A percentile compares a stretch with the other conserved stretches of the same genome.
These are phyloP conservation scores for Blechomonas ayalai DNA, from an alignment of 208 protist species.

Conservation along the genomic window DNA sequence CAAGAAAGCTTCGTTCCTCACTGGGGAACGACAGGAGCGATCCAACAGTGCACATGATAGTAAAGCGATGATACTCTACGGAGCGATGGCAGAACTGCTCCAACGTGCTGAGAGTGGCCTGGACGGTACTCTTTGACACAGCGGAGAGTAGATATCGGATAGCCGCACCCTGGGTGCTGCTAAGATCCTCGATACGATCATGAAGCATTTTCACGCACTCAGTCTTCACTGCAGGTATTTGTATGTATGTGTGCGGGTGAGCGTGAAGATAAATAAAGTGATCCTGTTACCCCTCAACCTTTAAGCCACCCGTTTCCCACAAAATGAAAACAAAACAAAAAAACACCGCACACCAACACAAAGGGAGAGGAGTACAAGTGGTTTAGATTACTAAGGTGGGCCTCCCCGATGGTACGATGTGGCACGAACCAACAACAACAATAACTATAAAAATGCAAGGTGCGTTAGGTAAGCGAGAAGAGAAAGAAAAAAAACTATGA, in stretches of 20 bases:
- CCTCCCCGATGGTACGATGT: no score
- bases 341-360: conserved; percentile 1
- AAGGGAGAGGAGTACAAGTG: no score
- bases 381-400: no score
- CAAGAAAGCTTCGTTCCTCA: conserved; percentile 32
- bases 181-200: conserved; percentile 72
- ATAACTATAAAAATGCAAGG: no score
- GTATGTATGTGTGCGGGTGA: neutral
- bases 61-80: conserved; percentile 51
- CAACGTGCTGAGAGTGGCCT: conserved; percentile 61
- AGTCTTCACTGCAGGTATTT: no score
- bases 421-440: no score
- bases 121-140: conserved; percentile 61
- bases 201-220: conserved; percentile 49
- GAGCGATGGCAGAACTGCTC: conserved; percentile 53
- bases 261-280: no score
- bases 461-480: no score
- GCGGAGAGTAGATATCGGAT: conserved; percentile 65
- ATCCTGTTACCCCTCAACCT: no score
- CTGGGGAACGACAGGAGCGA: conserved; percentile 11
- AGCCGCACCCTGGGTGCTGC: conserved; percentile 48
- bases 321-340: conserved; percentile 4
- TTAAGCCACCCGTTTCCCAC: conserved; percentile 1
- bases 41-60: conserved; percentile 26
- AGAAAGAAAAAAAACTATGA: conserved; percentile 4